Conservation (phyloP, 495 filamentous ascomycete species). For the Penicillium parvum region DNA sequence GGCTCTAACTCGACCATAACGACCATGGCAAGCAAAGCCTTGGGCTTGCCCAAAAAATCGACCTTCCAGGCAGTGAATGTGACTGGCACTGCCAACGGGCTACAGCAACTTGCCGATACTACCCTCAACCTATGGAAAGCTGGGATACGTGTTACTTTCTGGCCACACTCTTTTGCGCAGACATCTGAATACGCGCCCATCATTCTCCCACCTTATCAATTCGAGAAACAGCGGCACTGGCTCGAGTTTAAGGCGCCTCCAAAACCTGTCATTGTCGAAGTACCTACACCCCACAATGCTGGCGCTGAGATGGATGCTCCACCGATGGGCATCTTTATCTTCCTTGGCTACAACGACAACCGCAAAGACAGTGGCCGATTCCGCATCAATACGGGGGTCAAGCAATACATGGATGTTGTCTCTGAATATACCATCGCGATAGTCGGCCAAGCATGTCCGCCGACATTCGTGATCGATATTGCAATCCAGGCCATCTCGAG, state of each 20-base stretch:
- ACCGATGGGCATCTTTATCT: constrained; percentile 25
- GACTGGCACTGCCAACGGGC: constrained; percentile 21
- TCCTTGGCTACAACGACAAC: constrained; percentile 40
- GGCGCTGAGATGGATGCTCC: neutral
- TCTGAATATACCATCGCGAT: constrained; percentile 42
- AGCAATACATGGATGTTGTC: constrained; percentile 35
- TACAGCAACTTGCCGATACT: constrained; percentile 33
- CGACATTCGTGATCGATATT: constrained; percentile 43
- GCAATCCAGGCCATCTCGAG: constrained; percentile 44
- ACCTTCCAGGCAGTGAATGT: constrained; percentile 45
- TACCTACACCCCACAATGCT: too few relatives aligned
- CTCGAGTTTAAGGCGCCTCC: constrained; percentile 24
- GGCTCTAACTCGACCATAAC: constrained; percentile 48
- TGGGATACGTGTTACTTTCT: constrained; percentile 39
- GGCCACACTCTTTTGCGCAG: constrained; percentile 42
- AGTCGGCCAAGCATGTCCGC: constrained; percentile 46
- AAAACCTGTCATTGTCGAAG: too few relatives aligned
- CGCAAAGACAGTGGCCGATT: constrained; percentile 25
- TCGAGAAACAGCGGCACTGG: constrained; percentile 45
- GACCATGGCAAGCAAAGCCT: constrained; percentile 35
- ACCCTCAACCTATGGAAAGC: constrained; percentile 46
- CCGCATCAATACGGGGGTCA: constrained; percentile 42
- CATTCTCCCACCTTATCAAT: constrained; percentile 53
- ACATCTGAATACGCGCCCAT: constrained; percentile 30
- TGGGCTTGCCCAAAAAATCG: constrained; percentile 7